These are phyloP conservation scores for Microstegium vimineum DNA, from an alignment of 176 grass and related monocot species.

Conservation along the genomic window DNA sequence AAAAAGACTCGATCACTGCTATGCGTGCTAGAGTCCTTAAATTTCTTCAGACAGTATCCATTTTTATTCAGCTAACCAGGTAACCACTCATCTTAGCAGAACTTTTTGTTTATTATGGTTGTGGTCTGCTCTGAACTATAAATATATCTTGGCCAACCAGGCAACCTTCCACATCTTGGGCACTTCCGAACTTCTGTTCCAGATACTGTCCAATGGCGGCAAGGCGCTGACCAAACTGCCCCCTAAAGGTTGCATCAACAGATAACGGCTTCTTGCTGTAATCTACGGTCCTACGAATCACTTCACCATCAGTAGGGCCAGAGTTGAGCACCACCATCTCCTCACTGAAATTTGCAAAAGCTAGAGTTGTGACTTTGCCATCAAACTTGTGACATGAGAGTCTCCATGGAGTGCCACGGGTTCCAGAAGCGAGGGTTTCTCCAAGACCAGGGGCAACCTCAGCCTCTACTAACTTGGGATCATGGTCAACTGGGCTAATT, in stretches of 20 bases:
- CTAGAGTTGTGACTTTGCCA: constrained; percentile 57
- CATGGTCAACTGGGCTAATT: constrained; percentile 59
- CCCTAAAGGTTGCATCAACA: constrained; percentile 57
- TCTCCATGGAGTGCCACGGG: constrained; percentile 89
- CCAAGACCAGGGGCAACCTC: constrained; percentile 82
- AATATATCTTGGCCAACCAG: constrained; percentile 73
- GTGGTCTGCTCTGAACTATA: constrained; percentile 90
- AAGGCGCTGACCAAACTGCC: constrained; percentile 71
- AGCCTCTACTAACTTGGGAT: constrained; percentile 64
- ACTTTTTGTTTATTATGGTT: constrained; percentile 25
- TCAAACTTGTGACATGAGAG: constrained; percentile 74
- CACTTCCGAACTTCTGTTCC: constrained; percentile 77
- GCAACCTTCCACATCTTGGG: constrained; percentile 96
- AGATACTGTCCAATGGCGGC: constrained; percentile 78
- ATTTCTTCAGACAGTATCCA: background rate
- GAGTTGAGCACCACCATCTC: constrained; percentile 62
- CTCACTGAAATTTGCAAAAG: constrained; percentile 96
- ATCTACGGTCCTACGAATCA: constrained; percentile 58
- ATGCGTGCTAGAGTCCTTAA: background rate
- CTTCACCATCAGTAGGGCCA: constrained; percentile 64
- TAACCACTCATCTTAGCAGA: background rate
- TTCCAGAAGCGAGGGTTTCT: constrained; percentile 88
- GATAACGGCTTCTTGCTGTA: constrained; percentile 86
- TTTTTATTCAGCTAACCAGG: constrained; percentile 28
- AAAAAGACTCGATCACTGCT: background rate